phyloP scores from a whole-genome alignment of 2,329 filamentous ascomycete species.

The Colletotrichum higginsianum region DNA sequence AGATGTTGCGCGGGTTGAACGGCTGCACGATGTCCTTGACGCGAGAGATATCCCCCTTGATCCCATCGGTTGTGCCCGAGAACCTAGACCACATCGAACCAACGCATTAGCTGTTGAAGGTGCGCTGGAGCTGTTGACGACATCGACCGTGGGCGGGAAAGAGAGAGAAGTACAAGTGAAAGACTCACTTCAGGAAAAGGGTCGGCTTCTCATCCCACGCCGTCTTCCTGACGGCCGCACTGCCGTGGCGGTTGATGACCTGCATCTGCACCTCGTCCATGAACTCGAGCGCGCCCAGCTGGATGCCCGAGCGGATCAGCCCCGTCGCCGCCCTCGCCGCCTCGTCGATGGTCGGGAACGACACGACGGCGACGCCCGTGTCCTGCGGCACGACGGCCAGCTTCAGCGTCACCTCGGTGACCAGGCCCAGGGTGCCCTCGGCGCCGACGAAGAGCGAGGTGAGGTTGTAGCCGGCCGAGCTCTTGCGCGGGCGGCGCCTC shows the following conservation, averaged over 20 bases:
- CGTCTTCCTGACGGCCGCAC: slow-evolving; percentile 64
- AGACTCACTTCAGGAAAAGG: slow-evolving; percentile 75
- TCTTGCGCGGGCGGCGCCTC: slow-evolving; percentile 75
- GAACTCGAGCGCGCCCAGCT: slow-evolving; percentile 76
- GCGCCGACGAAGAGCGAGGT: slow-evolving; percentile 79
- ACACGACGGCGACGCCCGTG: slow-evolving; percentile 76
- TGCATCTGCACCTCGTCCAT: slow-evolving; percentile 78
- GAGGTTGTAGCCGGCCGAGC: slow-evolving; percentile 80
- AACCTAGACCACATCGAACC: slow-evolving; percentile 57
- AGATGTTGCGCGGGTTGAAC: slow-evolving; percentile 71
- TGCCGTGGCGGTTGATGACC: slow-evolving; percentile 75
- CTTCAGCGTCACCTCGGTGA: slow-evolving; percentile 80
- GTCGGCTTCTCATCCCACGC: slow-evolving; percentile 79
- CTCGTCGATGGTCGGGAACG: slow-evolving; percentile 70
- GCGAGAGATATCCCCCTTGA: slow-evolving; percentile 72
- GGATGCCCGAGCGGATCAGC: slow-evolving; percentile 76
- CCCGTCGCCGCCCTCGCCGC: slow-evolving; percentile 75
- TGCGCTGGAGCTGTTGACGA: too few relatives aligned
- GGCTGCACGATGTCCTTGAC: slow-evolving; percentile 69
- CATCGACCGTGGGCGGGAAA: too few relatives aligned
- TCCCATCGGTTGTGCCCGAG: slow-evolving; percentile 72
- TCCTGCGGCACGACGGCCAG: slow-evolving; percentile 75
- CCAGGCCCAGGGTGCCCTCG: slow-evolving; percentile 79
- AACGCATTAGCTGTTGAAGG: neutral
- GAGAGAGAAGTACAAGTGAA: neutral